Percentiles rank a stretch among this genome's conserved stretches.
Evolutionary conservation across 2,329 filamentous ascomycete species (phyloP).

Genomic region (Cercospora sesami): DNA sequence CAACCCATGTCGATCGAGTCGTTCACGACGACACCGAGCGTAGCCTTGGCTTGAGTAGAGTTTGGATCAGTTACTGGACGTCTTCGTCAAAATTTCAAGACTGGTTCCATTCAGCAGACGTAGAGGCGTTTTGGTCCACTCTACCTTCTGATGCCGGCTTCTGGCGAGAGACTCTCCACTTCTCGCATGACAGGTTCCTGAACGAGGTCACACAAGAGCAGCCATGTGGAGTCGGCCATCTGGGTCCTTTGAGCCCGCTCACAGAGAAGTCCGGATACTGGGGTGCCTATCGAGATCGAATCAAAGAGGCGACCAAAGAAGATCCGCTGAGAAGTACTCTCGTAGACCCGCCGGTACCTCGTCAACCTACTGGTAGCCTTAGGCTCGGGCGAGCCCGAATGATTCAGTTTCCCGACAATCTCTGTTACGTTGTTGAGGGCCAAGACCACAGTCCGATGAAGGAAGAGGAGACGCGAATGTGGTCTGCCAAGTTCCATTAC

Average conservation of each 20-base stretch:
- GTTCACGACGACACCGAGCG: background rate
- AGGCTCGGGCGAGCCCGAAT: background rate
- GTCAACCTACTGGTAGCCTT: background rate
- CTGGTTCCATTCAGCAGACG: background rate
- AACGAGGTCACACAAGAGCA: background rate
- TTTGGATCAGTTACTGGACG: background rate
- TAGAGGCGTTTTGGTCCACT: background rate
- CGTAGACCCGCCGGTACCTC: background rate
- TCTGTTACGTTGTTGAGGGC: background rate
- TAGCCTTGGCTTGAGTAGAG: background rate
- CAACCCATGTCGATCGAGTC: background rate
- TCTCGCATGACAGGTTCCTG: background rate
- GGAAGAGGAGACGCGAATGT: background rate
- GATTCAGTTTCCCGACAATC: background rate
- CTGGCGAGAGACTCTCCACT: background rate
- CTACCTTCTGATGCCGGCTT: background rate
- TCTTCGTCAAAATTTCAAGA: background rate
- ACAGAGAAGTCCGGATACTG: slow-evolving; percentile 9
- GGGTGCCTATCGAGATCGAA: slow-evolving; percentile 9
- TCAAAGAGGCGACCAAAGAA: slow-evolving; percentile 4
- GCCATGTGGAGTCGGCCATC: background rate
- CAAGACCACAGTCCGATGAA: slow-evolving; percentile 3
- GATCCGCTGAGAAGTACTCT: slow-evolving; percentile 1
- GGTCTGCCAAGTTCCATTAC: slow-evolving; percentile 10
- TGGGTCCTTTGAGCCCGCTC: background rate